Evolutionary conservation across 225 moss, liverwort and hornwort species (phyloP).

Genomic region (Ulota crispa): DNA sequence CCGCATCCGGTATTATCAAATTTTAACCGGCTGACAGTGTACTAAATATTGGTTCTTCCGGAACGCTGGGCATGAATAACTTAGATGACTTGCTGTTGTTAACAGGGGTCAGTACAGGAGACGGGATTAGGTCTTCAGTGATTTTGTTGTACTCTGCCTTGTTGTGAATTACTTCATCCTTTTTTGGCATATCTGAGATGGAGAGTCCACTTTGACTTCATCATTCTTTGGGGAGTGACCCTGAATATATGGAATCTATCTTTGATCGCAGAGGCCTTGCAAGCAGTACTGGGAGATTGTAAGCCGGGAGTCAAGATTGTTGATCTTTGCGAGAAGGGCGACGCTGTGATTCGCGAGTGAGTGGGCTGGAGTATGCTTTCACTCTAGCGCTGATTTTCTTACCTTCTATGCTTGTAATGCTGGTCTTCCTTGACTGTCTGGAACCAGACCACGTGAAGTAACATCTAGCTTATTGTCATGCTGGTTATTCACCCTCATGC

Average conservation of each 20-base stretch:
- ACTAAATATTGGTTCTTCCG: too few species aligned
- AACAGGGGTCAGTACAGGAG: background rate
- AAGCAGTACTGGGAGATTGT: constrained; percentile 76
- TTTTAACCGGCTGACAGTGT: too few species aligned
- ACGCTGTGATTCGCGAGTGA: constrained; percentile 87
- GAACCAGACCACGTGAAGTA: background rate
- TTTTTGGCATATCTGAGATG: background rate
- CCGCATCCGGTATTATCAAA: too few species aligned
- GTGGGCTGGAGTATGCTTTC: constrained; percentile 9
- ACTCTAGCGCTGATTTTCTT: background rate
- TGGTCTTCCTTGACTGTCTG: background rate
- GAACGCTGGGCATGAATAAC: background rate
- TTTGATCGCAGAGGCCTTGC: constrained; percentile 73
- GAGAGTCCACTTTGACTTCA: constrained; percentile 4
- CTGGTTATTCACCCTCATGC: background rate
- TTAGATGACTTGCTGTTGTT: background rate
- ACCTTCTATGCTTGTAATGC: background rate
- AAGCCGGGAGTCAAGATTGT: constrained; percentile 85
- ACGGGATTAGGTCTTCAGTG: background rate
- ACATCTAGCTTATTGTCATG: background rate
- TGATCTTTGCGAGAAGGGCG: constrained; percentile 91
- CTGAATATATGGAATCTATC: background rate
- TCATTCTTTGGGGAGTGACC: too few species aligned
- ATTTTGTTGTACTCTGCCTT: background rate
- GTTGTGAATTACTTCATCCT: too few species aligned